Conservation (phyloP, 106 monocot genomes). For the Phalaenopsis aphrodite region DNA sequence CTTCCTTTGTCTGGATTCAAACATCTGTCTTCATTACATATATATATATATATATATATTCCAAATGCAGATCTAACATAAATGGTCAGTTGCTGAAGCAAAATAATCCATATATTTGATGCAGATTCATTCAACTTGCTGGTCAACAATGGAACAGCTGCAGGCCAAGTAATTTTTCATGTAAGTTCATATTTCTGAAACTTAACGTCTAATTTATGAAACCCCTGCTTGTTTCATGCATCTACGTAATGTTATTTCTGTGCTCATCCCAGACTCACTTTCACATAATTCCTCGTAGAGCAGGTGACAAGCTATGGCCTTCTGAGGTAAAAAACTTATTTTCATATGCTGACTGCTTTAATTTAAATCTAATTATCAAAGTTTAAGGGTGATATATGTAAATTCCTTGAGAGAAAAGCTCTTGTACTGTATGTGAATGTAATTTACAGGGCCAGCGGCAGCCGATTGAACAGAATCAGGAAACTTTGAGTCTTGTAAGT, state of each 20-base stretch:
- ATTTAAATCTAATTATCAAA: no score
- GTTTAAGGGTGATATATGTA: no score
- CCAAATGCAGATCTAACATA: no score
- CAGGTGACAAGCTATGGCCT: conserved; percentile 71
- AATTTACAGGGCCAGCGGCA: conserved; percentile 15
- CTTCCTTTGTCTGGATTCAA: no score
- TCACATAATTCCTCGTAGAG: conserved; percentile 90
- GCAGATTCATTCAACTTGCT: conserved; percentile 92
- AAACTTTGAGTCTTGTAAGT: conserved; percentile 13
- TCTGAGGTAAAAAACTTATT: conserved; percentile 44
- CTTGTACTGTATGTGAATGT: not conserved
- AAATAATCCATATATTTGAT: conserved; percentile 1
- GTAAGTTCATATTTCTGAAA: conserved; percentile 32
- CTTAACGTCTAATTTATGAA: not conserved
- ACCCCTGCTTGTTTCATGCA: not conserved
- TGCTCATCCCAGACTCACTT: conserved; percentile 66
- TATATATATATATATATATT: no score
- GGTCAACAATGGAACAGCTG: conserved; percentile 80
- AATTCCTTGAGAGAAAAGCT: not conserved
- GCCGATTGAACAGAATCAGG: conserved; percentile 10
- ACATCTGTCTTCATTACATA: no score
- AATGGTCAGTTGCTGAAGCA: no score
- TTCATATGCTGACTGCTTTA: not conserved
- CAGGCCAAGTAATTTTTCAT: conserved; percentile 97
- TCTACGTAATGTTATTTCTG: not conserved